Base-by-base conservation (phyloP, 116 monocot genomes). In the Iris pallida region DNA sequence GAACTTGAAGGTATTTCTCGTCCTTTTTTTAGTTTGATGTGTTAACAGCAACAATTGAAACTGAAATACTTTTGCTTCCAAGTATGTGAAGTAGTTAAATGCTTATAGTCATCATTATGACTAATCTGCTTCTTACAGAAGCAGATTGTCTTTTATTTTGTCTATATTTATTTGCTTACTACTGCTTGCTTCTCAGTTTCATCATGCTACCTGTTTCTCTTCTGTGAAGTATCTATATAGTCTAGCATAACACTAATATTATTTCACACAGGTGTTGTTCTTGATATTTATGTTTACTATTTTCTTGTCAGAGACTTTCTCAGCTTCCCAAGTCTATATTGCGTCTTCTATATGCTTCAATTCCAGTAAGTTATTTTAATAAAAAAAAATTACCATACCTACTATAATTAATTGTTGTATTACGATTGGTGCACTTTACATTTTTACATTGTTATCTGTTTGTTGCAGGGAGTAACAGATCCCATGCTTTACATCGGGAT, bases 401-500 rank as follows among this genome's bases (percentile, higher is more conserved):
- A 53, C 54, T 54, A 67, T 7, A 15, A 49, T 40, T 20, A 13
- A 65, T 51, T 53, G 14, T 68, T 19, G 19, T 16, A 11, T 13
- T 46, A 55, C 43, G 42, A 19, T 61, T 42, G 20, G 51, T 42
- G 30, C 16, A 20, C 4, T 46, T 63, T 19, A 10, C n/a, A 52
- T 57, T 17, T 1, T 45, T 12, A 47, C 53, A 54, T 46, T 45
- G 63, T 7, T n/a, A 49, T 47, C 13, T 19, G 40, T 55, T 62
- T 42, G n/a, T 64, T 64, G 56, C 83, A 99, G 99, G 99, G 99
- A 77, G 86, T 99, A 53, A 99, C 99, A 16, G 93, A 99, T 58
- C 99, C 99, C 45, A 99, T 99, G 99, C 88, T 99, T 63, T 99
- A 99, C 77, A 93, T 99, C 57, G 99, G 99, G 66, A 99, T 99